Evolutionary conservation across 1,284 basidiomycete genomes (phyloP).

Genomic region (Trichosporon inkin): DNA sequence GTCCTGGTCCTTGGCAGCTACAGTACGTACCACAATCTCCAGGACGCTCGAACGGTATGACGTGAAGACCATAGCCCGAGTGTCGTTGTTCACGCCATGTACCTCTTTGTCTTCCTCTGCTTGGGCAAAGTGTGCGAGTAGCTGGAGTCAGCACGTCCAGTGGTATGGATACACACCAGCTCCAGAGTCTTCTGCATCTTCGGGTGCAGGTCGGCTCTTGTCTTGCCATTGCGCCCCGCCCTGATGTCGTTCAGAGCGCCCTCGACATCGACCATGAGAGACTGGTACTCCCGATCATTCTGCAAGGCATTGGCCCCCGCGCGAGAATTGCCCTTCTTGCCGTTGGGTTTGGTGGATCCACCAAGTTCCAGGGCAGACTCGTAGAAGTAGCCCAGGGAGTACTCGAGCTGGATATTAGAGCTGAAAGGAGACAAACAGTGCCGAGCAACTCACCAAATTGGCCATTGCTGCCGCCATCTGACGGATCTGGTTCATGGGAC

Average conservation of each 20-base stretch:
- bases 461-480: slow-evolving; percentile 71
- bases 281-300: slow-evolving; percentile 46
- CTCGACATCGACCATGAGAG: slow-evolving; percentile 45
- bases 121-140: slow-evolving; percentile 74
- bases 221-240: slow-evolving; percentile 47
- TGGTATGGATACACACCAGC: slow-evolving; percentile 50
- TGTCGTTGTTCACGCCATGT: slow-evolving; percentile 53
- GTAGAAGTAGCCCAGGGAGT: slow-evolving; percentile 74
- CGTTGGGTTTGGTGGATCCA: slow-evolving; percentile 38
- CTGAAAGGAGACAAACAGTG: background rate
- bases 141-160: slow-evolving; percentile 24
- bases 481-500: slow-evolving; percentile 36
- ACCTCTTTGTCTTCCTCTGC: slow-evolving; percentile 56
- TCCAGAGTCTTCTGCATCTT: slow-evolving; percentile 83
- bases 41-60: slow-evolving; percentile 83
- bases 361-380: slow-evolving; percentile 55
- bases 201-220: slow-evolving; percentile 61
- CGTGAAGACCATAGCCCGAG: slow-evolving; percentile 94
- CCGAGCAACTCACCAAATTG: slow-evolving; percentile 60
- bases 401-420: slow-evolving; percentile 61
- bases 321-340: slow-evolving; percentile 43
- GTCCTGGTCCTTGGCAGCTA: no score
- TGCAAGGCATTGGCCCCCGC: slow-evolving; percentile 31
- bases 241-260: slow-evolving; percentile 39
- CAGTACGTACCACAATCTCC: slow-evolving; percentile 66